Conservation (phyloP, 1,284 basidiomycete species). For the Agroathelia rolfsii region DNA sequence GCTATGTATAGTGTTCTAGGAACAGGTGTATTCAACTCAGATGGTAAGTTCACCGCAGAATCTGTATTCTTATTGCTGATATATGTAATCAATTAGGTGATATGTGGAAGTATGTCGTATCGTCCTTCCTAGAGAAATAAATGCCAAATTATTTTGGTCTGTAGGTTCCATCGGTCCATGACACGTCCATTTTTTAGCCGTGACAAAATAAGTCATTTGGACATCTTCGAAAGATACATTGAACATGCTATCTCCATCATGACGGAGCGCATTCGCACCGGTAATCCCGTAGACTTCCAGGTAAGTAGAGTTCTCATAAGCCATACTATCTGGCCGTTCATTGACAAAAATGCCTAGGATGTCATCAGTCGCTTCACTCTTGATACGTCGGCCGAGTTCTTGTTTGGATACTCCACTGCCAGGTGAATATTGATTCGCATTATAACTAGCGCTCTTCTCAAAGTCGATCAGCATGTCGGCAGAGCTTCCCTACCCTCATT, state of each 20-base stretch:
- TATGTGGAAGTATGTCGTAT: constrained; percentile 40
- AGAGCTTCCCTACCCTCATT: constrained; percentile 30
- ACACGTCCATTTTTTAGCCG: constrained; percentile 47
- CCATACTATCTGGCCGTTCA: background rate
- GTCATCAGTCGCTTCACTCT: constrained; percentile 40
- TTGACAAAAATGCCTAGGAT: constrained; percentile 23
- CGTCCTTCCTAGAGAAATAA: constrained; percentile 1
- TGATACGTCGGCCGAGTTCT: constrained; percentile 42
- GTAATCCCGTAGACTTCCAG: constrained; percentile 42
- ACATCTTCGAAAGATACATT: constrained; percentile 39
- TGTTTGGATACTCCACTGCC: constrained; percentile 36
- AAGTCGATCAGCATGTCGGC: constrained; percentile 29
- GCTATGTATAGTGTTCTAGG: constrained; percentile 28
- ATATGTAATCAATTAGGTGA: constrained; percentile 24
- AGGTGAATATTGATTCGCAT: too few relatives aligned
- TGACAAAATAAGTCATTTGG: constrained; percentile 45
- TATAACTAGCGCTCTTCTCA: too few relatives aligned
- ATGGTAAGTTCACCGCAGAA: constrained; percentile 27
- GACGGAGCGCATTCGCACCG: constrained; percentile 28
- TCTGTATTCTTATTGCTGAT: background rate
- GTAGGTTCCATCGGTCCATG: constrained; percentile 45
- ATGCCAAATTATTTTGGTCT: constrained; percentile 1
- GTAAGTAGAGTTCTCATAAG: constrained; percentile 14
- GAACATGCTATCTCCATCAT: constrained; percentile 30
- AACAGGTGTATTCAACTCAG: constrained; percentile 51